These are phyloP conservation scores for Plenodomus lindquistii DNA, from an alignment of 2,329 filamentous ascomycete genomes.

Conservation along the genomic window DNA sequence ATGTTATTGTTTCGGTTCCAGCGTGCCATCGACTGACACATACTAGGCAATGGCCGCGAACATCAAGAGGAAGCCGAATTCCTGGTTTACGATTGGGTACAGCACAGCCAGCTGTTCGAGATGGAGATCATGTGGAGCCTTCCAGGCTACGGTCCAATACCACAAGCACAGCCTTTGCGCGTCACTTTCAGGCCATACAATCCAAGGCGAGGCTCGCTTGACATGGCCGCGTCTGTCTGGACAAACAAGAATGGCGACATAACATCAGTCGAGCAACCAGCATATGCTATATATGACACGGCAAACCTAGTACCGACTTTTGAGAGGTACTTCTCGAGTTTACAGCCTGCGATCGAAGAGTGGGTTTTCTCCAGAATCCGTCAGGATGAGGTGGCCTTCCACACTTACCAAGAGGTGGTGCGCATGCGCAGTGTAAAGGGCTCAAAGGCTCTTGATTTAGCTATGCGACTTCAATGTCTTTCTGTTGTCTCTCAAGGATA, in stretches of 20 bases:
- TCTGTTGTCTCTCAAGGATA: constrained; percentile 45
- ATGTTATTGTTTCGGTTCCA: constrained; percentile 3
- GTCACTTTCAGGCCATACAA: constrained; percentile 35
- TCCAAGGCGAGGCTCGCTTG: constrained; percentile 29
- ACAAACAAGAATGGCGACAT: constrained; percentile 33
- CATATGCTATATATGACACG: constrained; percentile 42
- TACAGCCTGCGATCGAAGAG: constrained; percentile 33
- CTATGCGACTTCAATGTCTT: constrained; percentile 39
- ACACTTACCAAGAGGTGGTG: constrained; percentile 39
- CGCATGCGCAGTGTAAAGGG: constrained; percentile 27
- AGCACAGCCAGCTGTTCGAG: constrained; percentile 25
- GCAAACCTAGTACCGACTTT: constrained; percentile 29
- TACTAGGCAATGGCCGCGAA: constrained; percentile 40
- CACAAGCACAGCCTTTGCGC: constrained; percentile 25
- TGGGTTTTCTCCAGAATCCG: constrained; percentile 38
- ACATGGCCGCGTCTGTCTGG: constrained; percentile 37
- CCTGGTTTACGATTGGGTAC: constrained; percentile 33
- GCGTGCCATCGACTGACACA: constrained; percentile 7
- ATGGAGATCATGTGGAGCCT: constrained; percentile 44
- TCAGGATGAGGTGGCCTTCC: constrained; percentile 32
- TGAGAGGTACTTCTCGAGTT: constrained; percentile 32
- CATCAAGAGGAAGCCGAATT: constrained; percentile 41
- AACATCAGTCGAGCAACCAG: constrained; percentile 32
- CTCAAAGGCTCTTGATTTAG: constrained; percentile 32
- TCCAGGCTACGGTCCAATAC: constrained; percentile 38